Evolutionary conservation across 2,329 filamentous ascomycete genomes (phyloP), one percentile per base, ranked within the genome.

Genomic region (Fusarium drepaniforme): DNA sequence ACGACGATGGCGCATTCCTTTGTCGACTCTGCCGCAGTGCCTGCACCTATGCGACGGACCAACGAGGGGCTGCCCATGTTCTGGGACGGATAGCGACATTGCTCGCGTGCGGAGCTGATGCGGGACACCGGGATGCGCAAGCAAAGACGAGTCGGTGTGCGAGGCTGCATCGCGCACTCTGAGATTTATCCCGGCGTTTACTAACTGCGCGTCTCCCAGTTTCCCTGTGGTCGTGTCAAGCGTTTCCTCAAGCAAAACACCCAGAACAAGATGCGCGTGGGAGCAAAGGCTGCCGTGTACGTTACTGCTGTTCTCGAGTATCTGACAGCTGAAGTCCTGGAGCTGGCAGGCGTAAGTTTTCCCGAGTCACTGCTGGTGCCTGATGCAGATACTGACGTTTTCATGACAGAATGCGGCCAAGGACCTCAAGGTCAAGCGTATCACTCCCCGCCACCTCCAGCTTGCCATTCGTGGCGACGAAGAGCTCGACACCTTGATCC

Each of bases 381-480:
- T 77, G 67, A 7, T 53, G 46, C 73, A 33, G 72, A 68, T 64
- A 57, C 78, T 80, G 51, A 81, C 76, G n/a, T 21, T 37, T 42
- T 25, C n/a, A 23, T 28, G 12, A 40, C 80, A 93, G 91, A 99
- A 99, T 84, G 97, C 97, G 64, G 97, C 97, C 85, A 98, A 98
- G 90, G 97, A 99, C 85, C 93, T 98, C 83, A 99, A 98, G 88
- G 97, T 98, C 88, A 99, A 98, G 92, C 97, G 97, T 86, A 99
- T 99, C 86, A 98, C 96, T 15, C 97, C 97, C 67, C 96, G 97
- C 84, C 97, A 99, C 85, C 88, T 99, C 76, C 97, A 99, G 86
- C 94, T 99, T 74, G 97, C 97, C 80, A 99, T 99, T 83, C 95
- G 97, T 81, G 97, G 97, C 82, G 97, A 99, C 85, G 97, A 99